A percentile compares a stretch with the other conserved stretches of the same genome.
These are phyloP conservation scores for Hypoxylon sp. DNA, from an alignment of 2,329 filamentous ascomycete species.

Conservation along the genomic window DNA sequence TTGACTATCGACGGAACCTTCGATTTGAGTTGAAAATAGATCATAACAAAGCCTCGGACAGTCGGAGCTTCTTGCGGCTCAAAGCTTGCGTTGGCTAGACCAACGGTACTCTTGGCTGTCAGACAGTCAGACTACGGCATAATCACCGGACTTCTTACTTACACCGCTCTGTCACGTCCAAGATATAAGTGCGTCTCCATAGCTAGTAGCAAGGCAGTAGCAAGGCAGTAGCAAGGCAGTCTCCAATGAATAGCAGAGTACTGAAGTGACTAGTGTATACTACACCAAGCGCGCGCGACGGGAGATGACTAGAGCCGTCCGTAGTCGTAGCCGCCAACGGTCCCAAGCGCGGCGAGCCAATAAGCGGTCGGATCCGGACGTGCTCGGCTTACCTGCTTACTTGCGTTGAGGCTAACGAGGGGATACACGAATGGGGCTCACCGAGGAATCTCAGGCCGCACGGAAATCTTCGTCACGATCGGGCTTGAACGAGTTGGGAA, in stretches of 20 bases:
- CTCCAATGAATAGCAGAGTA: background rate
- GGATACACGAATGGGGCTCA: background rate
- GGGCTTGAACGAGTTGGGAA: constrained; percentile 15
- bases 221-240: no score
- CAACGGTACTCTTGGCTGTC: no score
- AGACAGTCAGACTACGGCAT: no score
- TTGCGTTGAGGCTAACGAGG: constrained; percentile 12
- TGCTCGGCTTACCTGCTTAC: background rate
- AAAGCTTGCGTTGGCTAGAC: no score
- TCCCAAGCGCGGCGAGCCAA: constrained; percentile 6
- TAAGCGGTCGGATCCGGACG: background rate
- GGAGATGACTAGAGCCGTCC: constrained; percentile 4
- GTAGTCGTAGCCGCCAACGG: background rate
- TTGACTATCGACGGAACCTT: no score
- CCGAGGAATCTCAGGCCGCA: constrained; percentile 4
- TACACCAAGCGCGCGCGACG: constrained; percentile 30
- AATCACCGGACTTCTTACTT: no score
- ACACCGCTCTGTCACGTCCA: background rate
- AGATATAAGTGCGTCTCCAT: background rate
- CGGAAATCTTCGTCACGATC: constrained; percentile 18
- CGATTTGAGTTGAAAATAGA: no score
- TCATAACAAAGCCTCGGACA: no score
- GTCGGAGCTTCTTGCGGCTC: no score
- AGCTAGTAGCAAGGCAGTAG: background rate
- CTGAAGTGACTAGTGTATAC: background rate